These are phyloP conservation scores for Xylaria venustula DNA, from an alignment of 495 filamentous ascomycete species.

Conservation along the genomic window DNA sequence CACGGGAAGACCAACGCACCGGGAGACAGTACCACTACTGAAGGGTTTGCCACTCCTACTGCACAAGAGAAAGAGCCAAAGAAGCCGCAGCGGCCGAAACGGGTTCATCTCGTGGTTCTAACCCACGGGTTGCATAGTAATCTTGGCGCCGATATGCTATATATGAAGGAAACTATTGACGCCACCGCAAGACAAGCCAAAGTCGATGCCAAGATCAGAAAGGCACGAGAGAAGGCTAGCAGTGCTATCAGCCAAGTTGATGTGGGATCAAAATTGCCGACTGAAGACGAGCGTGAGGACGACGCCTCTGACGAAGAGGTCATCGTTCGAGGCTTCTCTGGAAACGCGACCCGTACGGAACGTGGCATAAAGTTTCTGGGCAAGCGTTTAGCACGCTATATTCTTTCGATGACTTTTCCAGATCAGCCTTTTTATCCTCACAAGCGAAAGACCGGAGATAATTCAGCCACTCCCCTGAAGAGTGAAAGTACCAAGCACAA, in stretches of 20 bases:
- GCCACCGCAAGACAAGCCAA: constrained; percentile 69
- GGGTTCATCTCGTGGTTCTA: constrained; percentile 84
- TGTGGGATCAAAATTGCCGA: constrained; percentile 34
- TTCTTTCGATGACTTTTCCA: constrained; percentile 86
- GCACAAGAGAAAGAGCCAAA: constrained; percentile 10
- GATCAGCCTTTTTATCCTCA: constrained; percentile 80
- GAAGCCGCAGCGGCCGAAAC: constrained; percentile 50
- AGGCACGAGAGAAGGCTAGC: constrained; percentile 40
- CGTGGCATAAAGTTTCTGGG: constrained; percentile 95
- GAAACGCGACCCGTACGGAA: constrained; percentile 88
- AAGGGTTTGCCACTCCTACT: constrained; percentile 15
- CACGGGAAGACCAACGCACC: constrained; percentile 17
- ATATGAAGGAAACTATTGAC: constrained; percentile 95
- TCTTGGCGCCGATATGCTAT: constrained; percentile 95
- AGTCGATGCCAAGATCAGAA: constrained; percentile 56
- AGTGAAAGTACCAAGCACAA: constrained; percentile 31
- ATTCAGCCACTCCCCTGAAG: constrained; percentile 36
- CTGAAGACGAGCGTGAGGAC: constrained; percentile 50
- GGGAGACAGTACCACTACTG: constrained; percentile 23
- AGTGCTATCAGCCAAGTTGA: constrained; percentile 52
- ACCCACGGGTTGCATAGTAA: constrained; percentile 97
- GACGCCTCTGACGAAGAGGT: constrained; percentile 78
- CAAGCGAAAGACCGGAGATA: constrained; percentile 50
- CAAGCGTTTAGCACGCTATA: constrained; percentile 88
- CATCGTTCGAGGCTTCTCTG: constrained; percentile 89